phyloP scores from a whole-genome alignment of 2,329 filamentous ascomycete species.

The Magnaporthiopsis incrustans region DNA sequence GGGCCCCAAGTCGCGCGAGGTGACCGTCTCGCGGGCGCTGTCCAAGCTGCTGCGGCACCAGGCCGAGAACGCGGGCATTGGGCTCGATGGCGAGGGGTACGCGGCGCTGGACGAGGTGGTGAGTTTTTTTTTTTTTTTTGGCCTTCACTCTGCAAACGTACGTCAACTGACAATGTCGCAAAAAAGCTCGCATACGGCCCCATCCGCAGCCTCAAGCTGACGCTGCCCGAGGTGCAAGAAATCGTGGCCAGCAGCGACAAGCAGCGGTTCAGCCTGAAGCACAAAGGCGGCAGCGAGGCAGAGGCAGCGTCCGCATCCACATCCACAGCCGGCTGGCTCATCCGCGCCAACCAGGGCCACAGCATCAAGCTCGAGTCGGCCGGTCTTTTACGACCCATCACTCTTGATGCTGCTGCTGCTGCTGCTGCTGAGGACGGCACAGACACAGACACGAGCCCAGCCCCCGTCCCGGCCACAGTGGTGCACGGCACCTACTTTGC shows the following conservation, averaged over 20 bases:
- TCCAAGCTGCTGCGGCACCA: conserved; percentile 49
- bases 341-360: conserved; percentile 94
- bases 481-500: conserved; percentile 86
- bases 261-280: conserved; percentile 77
- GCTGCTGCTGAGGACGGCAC: too few species aligned
- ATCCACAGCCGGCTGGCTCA: conserved; percentile 64
- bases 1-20: conserved; percentile 30
- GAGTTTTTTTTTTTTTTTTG: conserved; percentile 25
- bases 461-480: conserved; percentile 51
- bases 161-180: too few species aligned
- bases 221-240: conserved; percentile 62
- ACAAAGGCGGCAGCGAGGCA: conserved; percentile 9
- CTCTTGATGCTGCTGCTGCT: conserved; percentile 40
- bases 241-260: conserved; percentile 75
- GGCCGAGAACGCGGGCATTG: conserved; percentile 46
- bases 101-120: conserved; percentile 51
- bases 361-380: conserved; percentile 69
- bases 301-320: conserved; percentile 16
- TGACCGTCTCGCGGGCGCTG: conserved; percentile 44
- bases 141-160: too few species aligned
- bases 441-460: too few species aligned
- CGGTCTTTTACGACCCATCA: conserved; percentile 61
- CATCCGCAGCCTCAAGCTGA: conserved; percentile 62
- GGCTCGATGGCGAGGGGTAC: conserved; percentile 51
- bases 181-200: conserved; percentile 44